Conservation (phyloP, 768 basidiomycete species). For the Imleria badia region DNA sequence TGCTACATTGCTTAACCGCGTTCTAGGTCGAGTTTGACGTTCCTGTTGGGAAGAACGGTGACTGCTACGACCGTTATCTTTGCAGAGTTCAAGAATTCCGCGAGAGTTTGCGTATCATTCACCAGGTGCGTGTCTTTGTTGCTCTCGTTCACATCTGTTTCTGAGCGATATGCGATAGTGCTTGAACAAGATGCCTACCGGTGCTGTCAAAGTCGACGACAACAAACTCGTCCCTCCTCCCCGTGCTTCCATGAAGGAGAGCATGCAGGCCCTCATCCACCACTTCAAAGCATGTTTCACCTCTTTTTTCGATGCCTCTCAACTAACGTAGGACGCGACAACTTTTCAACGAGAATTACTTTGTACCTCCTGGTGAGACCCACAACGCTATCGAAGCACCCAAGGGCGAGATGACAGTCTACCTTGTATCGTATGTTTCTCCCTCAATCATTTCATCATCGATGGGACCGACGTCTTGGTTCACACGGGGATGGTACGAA, state of each 20-base stretch:
- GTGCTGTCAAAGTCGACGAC: constrained; percentile 93
- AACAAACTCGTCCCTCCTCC: constrained; percentile 97
- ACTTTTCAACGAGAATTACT: constrained; percentile 97
- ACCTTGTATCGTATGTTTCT: constrained; percentile 82
- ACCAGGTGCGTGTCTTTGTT: constrained; percentile 47
- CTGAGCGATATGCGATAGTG: constrained; percentile 50
- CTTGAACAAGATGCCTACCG: constrained; percentile 94
- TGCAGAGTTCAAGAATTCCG: constrained; percentile 99
- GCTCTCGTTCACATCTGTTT: too few relatives aligned
- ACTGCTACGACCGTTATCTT: constrained; percentile 97
- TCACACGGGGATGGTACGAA: constrained; percentile 81
- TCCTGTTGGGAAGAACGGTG: constrained; percentile 95
- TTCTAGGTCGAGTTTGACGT: constrained; percentile 91
- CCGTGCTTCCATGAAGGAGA: too few relatives aligned
- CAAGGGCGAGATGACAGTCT: too few relatives aligned
- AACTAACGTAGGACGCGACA: constrained; percentile 29
- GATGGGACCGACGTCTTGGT: not conserved
- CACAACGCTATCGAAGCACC: constrained; percentile 98
- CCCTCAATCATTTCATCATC: not conserved
- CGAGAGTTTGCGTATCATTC: constrained; percentile 87
- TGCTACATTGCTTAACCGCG: not conserved
- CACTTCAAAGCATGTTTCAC: constrained; percentile 82
- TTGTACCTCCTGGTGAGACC: constrained; percentile 94
- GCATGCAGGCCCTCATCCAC: constrained; percentile 95
- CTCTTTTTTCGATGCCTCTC: not conserved